Conservation (phyloP, 1,284 basidiomycete genomes). For the Moniliophthora roreri region DNA sequence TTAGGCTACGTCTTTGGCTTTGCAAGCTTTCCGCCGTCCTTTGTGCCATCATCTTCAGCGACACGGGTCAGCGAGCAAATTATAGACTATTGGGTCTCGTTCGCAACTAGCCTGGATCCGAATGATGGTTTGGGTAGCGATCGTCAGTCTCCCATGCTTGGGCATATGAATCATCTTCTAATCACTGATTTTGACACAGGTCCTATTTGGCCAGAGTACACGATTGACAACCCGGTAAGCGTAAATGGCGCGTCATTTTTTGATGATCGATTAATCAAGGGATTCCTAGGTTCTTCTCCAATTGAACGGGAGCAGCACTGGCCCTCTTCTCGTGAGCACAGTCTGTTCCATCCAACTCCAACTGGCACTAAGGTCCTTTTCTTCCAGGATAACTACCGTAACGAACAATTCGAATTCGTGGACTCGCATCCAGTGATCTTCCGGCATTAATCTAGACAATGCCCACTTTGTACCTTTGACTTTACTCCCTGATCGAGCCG, state of each 20-base stretch:
- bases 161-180: background rate
- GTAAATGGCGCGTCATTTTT: too few relatives aligned
- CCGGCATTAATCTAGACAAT: too few relatives aligned
- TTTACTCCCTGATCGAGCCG: too few relatives aligned
- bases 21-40: background rate
- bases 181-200: slow-evolving; percentile 22
- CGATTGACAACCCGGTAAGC: background rate
- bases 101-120: too few relatives aligned
- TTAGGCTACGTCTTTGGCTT: background rate
- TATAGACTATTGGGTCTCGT: slow-evolving; percentile 39
- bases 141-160: slow-evolving; percentile 25
- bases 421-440: too few relatives aligned
- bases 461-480: too few relatives aligned
- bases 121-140: slow-evolving; percentile 33
- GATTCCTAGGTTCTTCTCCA: slow-evolving; percentile 21
- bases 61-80: slow-evolving; percentile 23
- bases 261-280: slow-evolving; percentile 12
- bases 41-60: background rate
- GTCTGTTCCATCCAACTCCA: too few relatives aligned
- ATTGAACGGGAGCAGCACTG: slow-evolving; percentile 19
- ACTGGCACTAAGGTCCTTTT: too few relatives aligned
- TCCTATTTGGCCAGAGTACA: slow-evolving; percentile 35
- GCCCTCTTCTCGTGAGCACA: slow-evolving; percentile 12
- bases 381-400: too few relatives aligned
- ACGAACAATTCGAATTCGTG: too few relatives aligned